Conservation (phyloP, 2,329 filamentous ascomycete genomes). For the Colletotrichum orchidophilum region DNA sequence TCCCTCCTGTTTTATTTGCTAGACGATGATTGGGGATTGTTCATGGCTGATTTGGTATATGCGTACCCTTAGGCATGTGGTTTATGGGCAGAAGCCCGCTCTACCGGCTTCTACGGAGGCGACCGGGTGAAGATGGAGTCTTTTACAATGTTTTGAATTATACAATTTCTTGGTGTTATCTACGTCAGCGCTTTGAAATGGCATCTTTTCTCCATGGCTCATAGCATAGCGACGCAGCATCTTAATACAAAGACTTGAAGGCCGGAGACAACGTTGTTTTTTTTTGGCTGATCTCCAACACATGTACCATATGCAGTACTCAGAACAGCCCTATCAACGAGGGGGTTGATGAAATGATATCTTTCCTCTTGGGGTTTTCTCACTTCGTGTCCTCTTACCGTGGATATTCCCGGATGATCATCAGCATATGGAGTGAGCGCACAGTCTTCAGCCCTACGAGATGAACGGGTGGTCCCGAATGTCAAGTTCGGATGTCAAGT, state of each 20-base stretch:
- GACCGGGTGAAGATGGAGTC: neutral
- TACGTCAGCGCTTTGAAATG: neutral
- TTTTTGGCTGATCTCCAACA: no score
- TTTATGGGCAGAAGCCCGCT: slow-evolving; percentile 31
- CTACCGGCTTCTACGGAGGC: neutral
- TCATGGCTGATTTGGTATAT: neutral
- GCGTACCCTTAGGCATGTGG: slow-evolving; percentile 17
- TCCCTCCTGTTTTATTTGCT: neutral
- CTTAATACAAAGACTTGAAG: neutral
- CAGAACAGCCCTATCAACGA: no score
- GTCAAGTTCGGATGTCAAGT: slow-evolving; percentile 7
- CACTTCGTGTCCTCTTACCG: no score
- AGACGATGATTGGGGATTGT: neutral
- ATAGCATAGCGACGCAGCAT: neutral
- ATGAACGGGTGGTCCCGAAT: slow-evolving; percentile 24
- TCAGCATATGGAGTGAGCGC: neutral
- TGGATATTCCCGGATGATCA: neutral
- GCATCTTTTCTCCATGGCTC: neutral
- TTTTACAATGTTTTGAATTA: neutral
- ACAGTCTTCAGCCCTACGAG: slow-evolving; percentile 23
- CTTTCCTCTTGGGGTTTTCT: neutral
- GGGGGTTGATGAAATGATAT: no score
- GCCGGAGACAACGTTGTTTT: neutral
- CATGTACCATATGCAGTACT: no score
- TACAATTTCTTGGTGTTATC: neutral